Percentiles rank a stretch among this genome's conserved stretches.
These are phyloP conservation scores for Fraxinus baroniana DNA, from an alignment of 305 asterid species.

Conservation along the genomic window DNA sequence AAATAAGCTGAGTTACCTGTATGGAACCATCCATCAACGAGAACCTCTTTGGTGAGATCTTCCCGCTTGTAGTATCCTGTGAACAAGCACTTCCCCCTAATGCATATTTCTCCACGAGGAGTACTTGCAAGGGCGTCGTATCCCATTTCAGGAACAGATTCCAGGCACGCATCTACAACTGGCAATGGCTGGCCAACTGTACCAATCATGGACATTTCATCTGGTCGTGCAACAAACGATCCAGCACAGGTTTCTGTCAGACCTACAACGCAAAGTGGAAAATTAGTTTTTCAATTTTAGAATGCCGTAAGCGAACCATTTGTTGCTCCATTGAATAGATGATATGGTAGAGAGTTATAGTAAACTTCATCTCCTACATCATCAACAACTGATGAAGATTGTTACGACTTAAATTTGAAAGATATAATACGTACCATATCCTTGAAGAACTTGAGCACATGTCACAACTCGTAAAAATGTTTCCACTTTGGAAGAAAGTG, in stretches of 20 bases:
- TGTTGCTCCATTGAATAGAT: not conserved
- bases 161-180: conserved; percentile 61
- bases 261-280: conserved; percentile 41
- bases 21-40: conserved; percentile 80
- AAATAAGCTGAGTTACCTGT: conserved; percentile 24
- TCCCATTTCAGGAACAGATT: conserved; percentile 84
- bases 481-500: conserved; percentile 75
- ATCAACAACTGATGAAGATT: not conserved
- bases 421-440: conserved; percentile 54
- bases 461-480: conserved; percentile 73
- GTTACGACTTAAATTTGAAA: not conserved
- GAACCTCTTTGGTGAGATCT: conserved; percentile 71
- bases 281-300: not conserved
- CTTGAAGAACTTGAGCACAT: conserved; percentile 85
- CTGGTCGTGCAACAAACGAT: conserved; percentile 76
- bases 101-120: conserved; percentile 83
- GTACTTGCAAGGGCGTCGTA: conserved; percentile 62
- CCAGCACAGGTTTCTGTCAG: conserved; percentile 92
- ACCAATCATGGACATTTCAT: conserved; percentile 64
- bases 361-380: not conserved
- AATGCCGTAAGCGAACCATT: not conserved
- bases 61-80: conserved; percentile 80
- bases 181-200: conserved; percentile 92
- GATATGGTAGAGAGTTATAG: not conserved
- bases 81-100: conserved; percentile 75